phyloP scores from a whole-genome alignment of 1,284 basidiomycete species.

The Schizophyllum commune region DNA sequence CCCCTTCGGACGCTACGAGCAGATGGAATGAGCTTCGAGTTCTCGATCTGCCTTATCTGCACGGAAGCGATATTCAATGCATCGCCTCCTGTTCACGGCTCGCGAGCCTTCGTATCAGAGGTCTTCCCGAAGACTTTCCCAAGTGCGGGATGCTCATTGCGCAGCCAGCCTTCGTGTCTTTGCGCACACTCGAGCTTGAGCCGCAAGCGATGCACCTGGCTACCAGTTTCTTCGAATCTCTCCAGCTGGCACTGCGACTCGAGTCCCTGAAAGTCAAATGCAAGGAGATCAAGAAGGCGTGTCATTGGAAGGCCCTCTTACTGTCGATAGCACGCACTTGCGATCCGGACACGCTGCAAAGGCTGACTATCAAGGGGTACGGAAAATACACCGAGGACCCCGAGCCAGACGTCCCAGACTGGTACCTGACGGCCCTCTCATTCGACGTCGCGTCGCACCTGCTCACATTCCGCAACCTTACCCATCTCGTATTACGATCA shows the following conservation, averaged over 20 bases:
- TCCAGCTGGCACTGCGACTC: not conserved
- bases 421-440: not conserved
- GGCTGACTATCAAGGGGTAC: not conserved
- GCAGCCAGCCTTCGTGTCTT: too few species aligned
- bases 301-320: not conserved
- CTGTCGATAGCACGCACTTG: not conserved
- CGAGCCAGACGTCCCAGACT: not conserved
- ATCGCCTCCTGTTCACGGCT: too few species aligned
- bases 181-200: too few species aligned
- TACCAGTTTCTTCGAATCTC: too few species aligned
- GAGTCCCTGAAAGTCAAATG: not conserved
- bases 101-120: too few species aligned
- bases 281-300: not conserved
- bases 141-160: too few species aligned
- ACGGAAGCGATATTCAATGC: too few species aligned
- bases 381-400: not conserved
- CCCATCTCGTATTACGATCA: not conserved
- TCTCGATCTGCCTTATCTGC: too few species aligned
- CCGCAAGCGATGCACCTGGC: too few species aligned
- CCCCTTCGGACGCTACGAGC: too few species aligned
- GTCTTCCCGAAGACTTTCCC: too few species aligned
- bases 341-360: not conserved
- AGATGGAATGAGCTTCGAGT: too few species aligned
- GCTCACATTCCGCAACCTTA: not conserved
- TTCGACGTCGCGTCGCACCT: not conserved